These are phyloP conservation scores for Vararia minispora DNA, from an alignment of 768 basidiomycete genomes.

Conservation along the genomic window DNA sequence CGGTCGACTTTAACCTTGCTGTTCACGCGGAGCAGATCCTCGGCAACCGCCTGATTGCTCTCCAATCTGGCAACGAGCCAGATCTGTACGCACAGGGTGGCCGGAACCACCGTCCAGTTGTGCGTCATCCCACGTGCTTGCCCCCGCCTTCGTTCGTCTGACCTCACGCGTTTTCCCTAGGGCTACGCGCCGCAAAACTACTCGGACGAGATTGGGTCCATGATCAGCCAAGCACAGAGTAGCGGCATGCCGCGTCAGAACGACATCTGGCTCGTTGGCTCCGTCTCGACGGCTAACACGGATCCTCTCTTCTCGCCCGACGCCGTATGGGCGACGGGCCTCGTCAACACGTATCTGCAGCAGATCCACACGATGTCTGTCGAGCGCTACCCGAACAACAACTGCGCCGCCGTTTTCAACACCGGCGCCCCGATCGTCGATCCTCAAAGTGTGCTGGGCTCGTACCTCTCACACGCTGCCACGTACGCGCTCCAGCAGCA, in stretches of 20 bases:
- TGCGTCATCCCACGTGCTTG: too few species aligned
- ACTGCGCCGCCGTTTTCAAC: constrained; percentile 43
- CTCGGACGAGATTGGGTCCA: constrained; percentile 21
- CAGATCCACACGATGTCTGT: constrained; percentile 8
- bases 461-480: constrained; percentile 48
- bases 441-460: constrained; percentile 35
- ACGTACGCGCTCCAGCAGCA: constrained; percentile 34
- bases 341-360: constrained; percentile 4
- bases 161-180: neutral
- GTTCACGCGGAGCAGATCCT: constrained; percentile 34
- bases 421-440: constrained; percentile 20
- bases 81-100: constrained; percentile 48
- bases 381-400: constrained; percentile 38
- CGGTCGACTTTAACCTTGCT: neutral
- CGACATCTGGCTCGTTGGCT: constrained; percentile 7
- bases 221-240: constrained; percentile 8
- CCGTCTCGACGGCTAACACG: constrained; percentile 4
- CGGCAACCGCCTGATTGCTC: constrained; percentile 52
- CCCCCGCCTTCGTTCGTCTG: neutral
- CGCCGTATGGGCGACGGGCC: constrained; percentile 9
- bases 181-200: constrained; percentile 15
- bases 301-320: constrained; percentile 10
- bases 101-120: constrained; percentile 7
- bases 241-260: constrained; percentile 2
- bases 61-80: constrained; percentile 68